Evolutionary conservation across 768 basidiomycete species (phyloP), one percentile per base, ranked within the genome.

Genomic region (Suillus fuscotomentosus): DNA sequence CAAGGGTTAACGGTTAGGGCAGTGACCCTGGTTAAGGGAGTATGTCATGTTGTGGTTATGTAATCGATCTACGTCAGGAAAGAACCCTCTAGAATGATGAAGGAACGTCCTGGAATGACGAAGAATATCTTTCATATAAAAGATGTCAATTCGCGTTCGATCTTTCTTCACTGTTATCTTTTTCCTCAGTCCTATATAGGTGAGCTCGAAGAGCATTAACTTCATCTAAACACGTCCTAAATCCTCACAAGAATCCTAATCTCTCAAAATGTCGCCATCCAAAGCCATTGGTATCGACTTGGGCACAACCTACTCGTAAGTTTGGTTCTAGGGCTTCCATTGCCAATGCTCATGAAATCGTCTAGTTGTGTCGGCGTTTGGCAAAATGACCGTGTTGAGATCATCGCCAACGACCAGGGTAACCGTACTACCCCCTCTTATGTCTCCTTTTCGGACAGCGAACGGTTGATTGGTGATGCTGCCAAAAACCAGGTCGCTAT

Each of bases 321-420:
- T 84, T 13, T 53, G 15, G 15, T 53, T 53, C 10, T 31, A 31
- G 14, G 14, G 27, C 24, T 1, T 38, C 36, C 60, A 54, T 47
- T 11, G 34, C 5, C 9, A 14, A 14, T 41, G 36, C 69, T 43
- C 42, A 63, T 66, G 24, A 45, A 66, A 56, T 54, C 73, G 61
- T 65, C 36, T 76, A 95, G 93, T n/a, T 98, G 96, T 79, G 97
- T 98, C 72, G 97, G 93, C 85, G 96, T 99, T 67, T 99, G 96
- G 95, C 94, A 96, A 85, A 95, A 97, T 74, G 97, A 99, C 83
- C 93, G 96, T 76, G 96, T 97, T 69, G 96, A 97, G 82, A 97
- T 97, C 83, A 98, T 98, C 76, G 92, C 92, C 80, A 94, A 94
- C 73, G 92, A 94, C 79, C 92, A 94, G 83, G 92, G 92, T 76